Evolutionary conservation across 257 asterid species (phyloP).

Genomic region (Salvia hispanica): DNA sequence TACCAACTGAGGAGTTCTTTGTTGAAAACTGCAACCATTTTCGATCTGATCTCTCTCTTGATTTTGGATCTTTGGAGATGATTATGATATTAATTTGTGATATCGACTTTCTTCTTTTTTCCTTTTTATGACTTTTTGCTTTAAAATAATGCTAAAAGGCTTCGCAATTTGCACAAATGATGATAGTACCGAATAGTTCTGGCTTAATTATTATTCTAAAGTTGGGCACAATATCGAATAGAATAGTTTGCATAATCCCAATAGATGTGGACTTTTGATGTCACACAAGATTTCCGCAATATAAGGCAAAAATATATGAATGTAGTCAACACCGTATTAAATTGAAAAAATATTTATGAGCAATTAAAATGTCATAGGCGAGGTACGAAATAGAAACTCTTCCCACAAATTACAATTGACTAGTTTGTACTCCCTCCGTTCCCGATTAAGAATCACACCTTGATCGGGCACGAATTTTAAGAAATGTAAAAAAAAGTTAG

Average conservation of each 20-base stretch:
- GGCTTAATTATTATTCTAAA: conserved; percentile 13
- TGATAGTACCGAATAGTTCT: neutral
- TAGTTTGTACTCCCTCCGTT: too few species aligned
- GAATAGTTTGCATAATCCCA: too few species aligned
- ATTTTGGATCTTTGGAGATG: conserved; percentile 4
- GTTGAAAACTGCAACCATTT: conserved; percentile 91
- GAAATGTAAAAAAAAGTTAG: too few species aligned
- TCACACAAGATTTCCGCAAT: conserved; percentile 30
- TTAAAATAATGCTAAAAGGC: conserved; percentile 13
- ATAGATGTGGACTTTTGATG: conserved; percentile 3
- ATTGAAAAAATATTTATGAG: neutral
- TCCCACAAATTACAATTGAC: too few species aligned
- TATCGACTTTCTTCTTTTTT: too few species aligned
- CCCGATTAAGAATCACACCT: too few species aligned
- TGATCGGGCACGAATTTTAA: too few species aligned
- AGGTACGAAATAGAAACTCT: too few species aligned
- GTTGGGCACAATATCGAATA: neutral
- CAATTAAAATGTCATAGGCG: neutral
- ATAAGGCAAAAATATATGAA: neutral
- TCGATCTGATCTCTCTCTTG: conserved; percentile 5
- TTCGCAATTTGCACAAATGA: neutral
- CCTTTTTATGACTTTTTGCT: neutral
- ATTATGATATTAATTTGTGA: too few species aligned
- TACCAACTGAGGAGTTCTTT: conserved; percentile 90
- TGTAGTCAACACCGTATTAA: neutral